Evolutionary conservation across 768 basidiomycete genomes (phyloP).

Genomic region (Kwoniella europaea): DNA sequence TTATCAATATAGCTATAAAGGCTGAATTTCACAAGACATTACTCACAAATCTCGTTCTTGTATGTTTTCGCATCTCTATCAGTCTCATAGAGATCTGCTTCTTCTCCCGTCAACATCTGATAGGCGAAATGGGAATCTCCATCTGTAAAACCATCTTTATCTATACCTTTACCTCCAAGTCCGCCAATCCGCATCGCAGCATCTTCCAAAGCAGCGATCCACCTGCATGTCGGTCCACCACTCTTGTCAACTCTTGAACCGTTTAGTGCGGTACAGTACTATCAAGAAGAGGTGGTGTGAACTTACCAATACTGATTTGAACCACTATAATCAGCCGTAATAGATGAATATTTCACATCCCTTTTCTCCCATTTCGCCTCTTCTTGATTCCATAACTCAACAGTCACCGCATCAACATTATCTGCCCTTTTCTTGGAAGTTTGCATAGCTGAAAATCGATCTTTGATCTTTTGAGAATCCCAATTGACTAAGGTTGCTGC

Average conservation of each 20-base stretch:
- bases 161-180: background rate
- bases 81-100: background rate
- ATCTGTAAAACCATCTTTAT: background rate
- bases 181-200: background rate
- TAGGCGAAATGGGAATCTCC: constrained; percentile 1
- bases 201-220: constrained; percentile 4
- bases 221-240: background rate
- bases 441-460: background rate
- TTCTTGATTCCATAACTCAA: constrained; percentile 1
- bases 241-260: background rate
- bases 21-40: background rate
- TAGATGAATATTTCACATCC: background rate
- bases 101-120: background rate
- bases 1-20: background rate
- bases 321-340: constrained; percentile 5
- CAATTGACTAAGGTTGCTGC: background rate
- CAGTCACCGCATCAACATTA: background rate
- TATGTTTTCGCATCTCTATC: background rate
- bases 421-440: background rate
- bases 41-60: background rate
- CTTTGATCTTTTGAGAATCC: background rate
- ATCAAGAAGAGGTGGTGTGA: background rate
- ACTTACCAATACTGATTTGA: constrained; percentile 5
- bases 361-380: background rate
- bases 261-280: too few relatives aligned